Base-by-base conservation (phyloP, 768 basidiomycete genomes). In the Lepiota subincarnata region DNA sequence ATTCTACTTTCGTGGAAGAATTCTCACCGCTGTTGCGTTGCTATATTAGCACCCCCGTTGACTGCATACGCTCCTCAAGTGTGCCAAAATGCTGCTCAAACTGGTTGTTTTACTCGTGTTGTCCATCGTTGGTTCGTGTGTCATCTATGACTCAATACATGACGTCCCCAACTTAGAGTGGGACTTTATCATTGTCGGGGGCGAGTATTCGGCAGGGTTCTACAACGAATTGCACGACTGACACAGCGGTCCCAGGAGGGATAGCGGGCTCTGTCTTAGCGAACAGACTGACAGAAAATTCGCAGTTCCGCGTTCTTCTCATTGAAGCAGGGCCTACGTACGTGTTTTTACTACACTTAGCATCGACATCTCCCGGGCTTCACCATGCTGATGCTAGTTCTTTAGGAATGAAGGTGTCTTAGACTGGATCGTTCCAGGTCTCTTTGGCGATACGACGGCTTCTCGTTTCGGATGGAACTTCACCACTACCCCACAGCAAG, bases 401-500 rank as follows among this genome's bases (percentile, higher is more conserved):
- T n/a, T 39, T 7, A 65, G 61, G 10, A 53, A 64, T 26, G 50
- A 60, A 18, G 60, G 58, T 8, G 48, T 56, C 10, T 49, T 54
- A n/a, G 39, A 45, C 37, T 57, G 57, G 6, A 55, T 48, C 6
- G 54, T 62, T 8, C 64, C 64, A 20, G 14, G 57, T n/a, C 38
- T 47, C 14, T 1, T 31, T 41, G 1, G n/a, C 6, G 18, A 13
- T 11, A 20, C 37, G 4, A 31, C 34, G 8, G 12, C 6, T 4
- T 31, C 53, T 20, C 45, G 31, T n/a, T 41, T 31, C 16, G 53
- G 66, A 47, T 71, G 70, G 68, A 70, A 68, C 42, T 68, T 59
- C 46, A 68, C 68, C 13, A 66, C 66, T 0, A 56, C 51, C 7
- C 65, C 67, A 2, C 68, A 70, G 41, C 19, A 22, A 1, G 62